Evolutionary conservation across 345 rosid species (phyloP).

Genomic region (Boechera stricta): DNA sequence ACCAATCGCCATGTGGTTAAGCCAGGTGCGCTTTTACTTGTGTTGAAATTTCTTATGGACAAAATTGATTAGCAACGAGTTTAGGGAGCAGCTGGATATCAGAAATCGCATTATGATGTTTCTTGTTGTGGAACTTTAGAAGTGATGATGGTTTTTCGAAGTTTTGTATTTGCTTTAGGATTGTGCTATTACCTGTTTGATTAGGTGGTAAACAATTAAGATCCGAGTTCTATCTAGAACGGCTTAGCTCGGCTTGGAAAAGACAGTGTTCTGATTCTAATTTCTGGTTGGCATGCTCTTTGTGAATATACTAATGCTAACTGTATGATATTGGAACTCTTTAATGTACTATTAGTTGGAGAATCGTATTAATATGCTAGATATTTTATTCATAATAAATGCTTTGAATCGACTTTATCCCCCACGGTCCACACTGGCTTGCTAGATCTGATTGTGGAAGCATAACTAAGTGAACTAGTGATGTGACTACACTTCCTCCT

Average conservation of each 20-base stretch:
- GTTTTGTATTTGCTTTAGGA: constrained; percentile 6
- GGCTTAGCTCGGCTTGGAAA: neutral
- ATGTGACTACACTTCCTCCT: no score
- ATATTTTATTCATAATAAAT: neutral
- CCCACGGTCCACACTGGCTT: no score
- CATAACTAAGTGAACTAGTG: no score
- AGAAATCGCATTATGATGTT: neutral
- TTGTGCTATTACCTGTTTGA: constrained; percentile 17
- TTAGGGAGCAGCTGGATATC: no score
- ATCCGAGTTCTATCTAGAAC: neutral
- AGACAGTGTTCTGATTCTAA: constrained; percentile 16
- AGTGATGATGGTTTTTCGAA: neutral
- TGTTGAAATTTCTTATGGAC: neutral
- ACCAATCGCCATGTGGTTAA: constrained; percentile 97
- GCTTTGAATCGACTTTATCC: neutral
- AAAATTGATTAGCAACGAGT: neutral
- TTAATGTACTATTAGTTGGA: constrained; percentile 5
- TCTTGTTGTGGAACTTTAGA: neutral
- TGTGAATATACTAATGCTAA: constrained; percentile 14
- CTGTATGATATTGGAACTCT: constrained; percentile 3
- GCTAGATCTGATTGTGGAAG: no score
- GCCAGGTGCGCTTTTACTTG: constrained; percentile 55
- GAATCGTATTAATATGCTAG: constrained; percentile 10
- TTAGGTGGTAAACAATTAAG: constrained; percentile 18
- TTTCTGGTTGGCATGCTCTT: constrained; percentile 1